Evolutionary conservation across 2,329 filamentous ascomycete genomes (phyloP).

Genomic region (Penicillium sp.): DNA sequence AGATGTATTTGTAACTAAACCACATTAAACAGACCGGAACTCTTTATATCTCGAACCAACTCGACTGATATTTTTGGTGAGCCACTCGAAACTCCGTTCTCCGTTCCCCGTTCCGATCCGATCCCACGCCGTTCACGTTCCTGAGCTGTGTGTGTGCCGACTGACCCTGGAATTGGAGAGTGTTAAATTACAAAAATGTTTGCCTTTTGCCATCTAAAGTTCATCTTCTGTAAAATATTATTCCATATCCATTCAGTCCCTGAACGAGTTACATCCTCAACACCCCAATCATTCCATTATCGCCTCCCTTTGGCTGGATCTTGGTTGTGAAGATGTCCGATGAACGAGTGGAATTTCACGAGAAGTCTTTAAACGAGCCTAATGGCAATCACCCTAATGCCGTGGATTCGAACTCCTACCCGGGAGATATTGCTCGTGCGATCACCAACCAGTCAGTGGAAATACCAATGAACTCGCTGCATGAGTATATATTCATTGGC

Average conservation of each 20-base stretch:
- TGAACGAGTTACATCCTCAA: background rate
- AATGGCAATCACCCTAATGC: background rate
- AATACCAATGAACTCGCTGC: background rate
- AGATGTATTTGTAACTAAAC: background rate
- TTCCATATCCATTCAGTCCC: background rate
- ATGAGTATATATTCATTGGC: constrained; percentile 25
- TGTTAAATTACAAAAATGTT: background rate
- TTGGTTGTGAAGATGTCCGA: background rate
- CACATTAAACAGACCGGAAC: background rate
- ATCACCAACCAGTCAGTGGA: background rate
- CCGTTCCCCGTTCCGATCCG: background rate
- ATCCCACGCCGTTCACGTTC: background rate
- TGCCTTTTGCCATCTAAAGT: background rate
- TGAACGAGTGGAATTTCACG: background rate
- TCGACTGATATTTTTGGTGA: background rate
- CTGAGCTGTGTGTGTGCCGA: background rate
- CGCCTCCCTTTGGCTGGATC: too few relatives aligned
- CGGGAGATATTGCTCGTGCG: background rate
- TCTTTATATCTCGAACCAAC: background rate
- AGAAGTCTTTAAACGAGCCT: background rate
- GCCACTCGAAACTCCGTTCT: background rate
- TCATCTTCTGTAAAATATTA: background rate
- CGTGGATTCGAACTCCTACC: background rate
- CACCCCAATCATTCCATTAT: background rate
- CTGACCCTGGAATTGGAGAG: background rate